phyloP scores from a whole-genome alignment of 345 rosid species.

The Pugionium cornutum region DNA sequence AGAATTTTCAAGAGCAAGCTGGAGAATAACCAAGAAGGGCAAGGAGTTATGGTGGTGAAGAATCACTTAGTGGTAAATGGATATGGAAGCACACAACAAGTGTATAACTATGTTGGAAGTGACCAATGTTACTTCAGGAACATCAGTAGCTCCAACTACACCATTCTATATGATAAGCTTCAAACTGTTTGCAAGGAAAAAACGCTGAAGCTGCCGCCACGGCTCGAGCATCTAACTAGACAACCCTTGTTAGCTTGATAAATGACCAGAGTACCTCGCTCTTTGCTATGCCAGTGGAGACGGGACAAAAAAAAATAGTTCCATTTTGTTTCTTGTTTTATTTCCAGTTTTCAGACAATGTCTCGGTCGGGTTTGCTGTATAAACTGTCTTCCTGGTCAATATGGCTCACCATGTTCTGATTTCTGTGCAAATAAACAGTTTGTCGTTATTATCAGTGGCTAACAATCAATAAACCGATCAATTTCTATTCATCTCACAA shows the following conservation, averaged over 20 bases:
- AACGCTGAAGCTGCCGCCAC: constrained; percentile 24
- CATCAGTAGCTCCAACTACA: constrained; percentile 69
- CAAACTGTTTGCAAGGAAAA: constrained; percentile 40
- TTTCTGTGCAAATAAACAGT: background rate
- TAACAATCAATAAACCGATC: background rate
- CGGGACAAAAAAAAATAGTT: background rate
- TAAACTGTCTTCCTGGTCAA: constrained; percentile 4
- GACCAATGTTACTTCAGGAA: constrained; percentile 71
- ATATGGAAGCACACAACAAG: constrained; percentile 56
- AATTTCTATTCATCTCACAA: background rate
- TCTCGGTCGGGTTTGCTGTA: background rate
- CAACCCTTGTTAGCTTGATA: constrained; percentile 22
- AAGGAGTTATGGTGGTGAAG: constrained; percentile 51
- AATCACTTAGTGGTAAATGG: constrained; percentile 52
- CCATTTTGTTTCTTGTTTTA: constrained; percentile 3
- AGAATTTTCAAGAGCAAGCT: constrained; percentile 42
- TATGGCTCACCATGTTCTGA: constrained; percentile 3
- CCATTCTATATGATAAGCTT: constrained; percentile 53
- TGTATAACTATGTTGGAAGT: constrained; percentile 50
- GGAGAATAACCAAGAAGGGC: constrained; percentile 55
- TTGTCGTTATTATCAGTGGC: background rate
- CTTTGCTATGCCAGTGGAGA: too few species aligned
- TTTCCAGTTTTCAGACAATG: constrained; percentile 5
- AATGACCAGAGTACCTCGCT: background rate
- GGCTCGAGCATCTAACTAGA: constrained; percentile 13